Conservation (phyloP, 2,329 filamentous ascomycete genomes). For the Thelonectria olida region DNA sequence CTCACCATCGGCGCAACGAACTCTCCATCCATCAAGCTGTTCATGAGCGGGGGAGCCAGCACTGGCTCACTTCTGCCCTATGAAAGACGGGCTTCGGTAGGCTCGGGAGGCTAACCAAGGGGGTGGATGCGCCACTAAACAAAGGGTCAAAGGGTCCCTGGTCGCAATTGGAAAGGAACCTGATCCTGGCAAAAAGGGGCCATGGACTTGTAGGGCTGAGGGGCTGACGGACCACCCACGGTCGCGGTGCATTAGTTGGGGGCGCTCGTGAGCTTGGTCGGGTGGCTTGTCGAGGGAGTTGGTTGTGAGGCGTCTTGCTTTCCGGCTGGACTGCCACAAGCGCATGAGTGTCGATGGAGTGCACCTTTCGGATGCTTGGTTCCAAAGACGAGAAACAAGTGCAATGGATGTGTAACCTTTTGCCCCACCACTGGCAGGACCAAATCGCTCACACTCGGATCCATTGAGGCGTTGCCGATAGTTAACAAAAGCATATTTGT, state of each 20-base stretch:
- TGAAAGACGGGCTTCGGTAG: slow-evolving; percentile 14
- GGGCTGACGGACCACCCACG: slow-evolving; percentile 1
- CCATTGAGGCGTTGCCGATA: slow-evolving; percentile 2
- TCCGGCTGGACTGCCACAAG: too few species aligned
- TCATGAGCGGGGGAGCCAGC: neutral
- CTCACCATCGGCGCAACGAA: too few species aligned
- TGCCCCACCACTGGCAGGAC: neutral
- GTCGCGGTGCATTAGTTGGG: neutral
- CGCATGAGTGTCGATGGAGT: too few species aligned
- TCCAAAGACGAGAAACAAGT: neutral
- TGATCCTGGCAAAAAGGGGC: slow-evolving; percentile 12
- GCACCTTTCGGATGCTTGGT: neutral
- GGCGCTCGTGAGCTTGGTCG: neutral
- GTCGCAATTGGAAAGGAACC: neutral
- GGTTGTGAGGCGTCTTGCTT: too few species aligned
- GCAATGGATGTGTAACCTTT: too few species aligned
- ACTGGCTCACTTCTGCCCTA: slow-evolving; percentile 15
- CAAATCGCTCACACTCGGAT: neutral
- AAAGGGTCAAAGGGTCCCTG: slow-evolving; percentile 5
- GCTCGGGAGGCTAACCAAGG: slow-evolving; percentile 17
- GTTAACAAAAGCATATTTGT: neutral
- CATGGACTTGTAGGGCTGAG: slow-evolving; percentile 19
- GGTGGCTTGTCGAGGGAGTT: neutral
- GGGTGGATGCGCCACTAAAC: slow-evolving; percentile 13
- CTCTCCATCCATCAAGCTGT: neutral